Evolutionary conservation across 2,329 filamentous ascomycete species (phyloP), one percentile per base, ranked within the genome.

Genomic region (Colletotrichum sp.): DNA sequence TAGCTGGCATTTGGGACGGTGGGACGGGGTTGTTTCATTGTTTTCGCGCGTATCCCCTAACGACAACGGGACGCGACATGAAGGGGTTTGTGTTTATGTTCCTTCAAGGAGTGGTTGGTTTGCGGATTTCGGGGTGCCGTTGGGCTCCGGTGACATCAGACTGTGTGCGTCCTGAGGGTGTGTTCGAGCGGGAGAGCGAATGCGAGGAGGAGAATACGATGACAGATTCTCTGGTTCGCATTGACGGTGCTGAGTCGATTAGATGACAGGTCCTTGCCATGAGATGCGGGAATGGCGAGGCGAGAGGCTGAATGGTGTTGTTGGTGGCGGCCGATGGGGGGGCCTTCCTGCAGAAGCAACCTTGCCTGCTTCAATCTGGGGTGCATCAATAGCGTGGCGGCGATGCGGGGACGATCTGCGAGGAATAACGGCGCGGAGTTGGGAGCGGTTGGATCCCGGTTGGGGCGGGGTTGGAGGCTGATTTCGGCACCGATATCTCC

Each of bases 21-120:
- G 69, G 62, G 56, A 67, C 55, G 56, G 30, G 25, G 12, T 52
- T 60, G 73, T 75, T 75, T 75, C 69, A 75, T 27, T 27, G 64
- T 12, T 30, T 7, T 18, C 52, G 22, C 16, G 25, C 28, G 65
- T 52, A 60, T 39, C 34, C 28, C 34, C 60, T 39, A 27, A 60
- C 43, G 43, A 48, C n/a, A 3, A 43, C 22, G 25, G 66, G 66
- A 43, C 32, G 66, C 66, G 28, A 55, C 65, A 25, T n/a, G 48
- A 32, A 8, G 12, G 27, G 27, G 12, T 16, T 25, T 22, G 32
- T 32, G n/a, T n/a, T 43, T 39, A 15, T n/a, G 30, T 48, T 39
- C 30, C 13, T 13, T 18, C 36, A 71, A 25, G 28, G 30, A 27
- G 9, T 8, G 30, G 65, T 30, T 18, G 28, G 18, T 16, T 16